phyloP scores from a whole-genome alignment of 192 early-diverging fungal species.

The Backusella tuberculispora region DNA sequence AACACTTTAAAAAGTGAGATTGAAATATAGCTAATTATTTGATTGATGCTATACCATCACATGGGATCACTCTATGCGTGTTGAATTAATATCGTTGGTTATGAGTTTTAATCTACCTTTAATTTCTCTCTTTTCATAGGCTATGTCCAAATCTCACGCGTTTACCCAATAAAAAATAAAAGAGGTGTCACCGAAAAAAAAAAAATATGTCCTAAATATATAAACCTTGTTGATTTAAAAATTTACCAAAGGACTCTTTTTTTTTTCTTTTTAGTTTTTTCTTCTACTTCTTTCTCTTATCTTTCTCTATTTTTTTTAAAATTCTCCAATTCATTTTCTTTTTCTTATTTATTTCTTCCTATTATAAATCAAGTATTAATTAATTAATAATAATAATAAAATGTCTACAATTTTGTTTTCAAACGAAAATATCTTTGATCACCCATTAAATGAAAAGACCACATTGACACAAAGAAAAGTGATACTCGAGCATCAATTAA shows the following conservation, averaged over 20 bases:
- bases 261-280: neutral
- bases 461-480: neutral
- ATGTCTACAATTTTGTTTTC: slow-evolving; percentile 16
- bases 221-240: slow-evolving; percentile 10
- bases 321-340: neutral
- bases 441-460: neutral
- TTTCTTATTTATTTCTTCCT: neutral
- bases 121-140: neutral
- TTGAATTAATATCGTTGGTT: neutral
- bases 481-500: slow-evolving; percentile 8
- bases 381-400: neutral
- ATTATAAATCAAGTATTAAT: no score
- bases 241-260: neutral
- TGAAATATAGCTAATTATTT: neutral
- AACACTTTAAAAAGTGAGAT: neutral
- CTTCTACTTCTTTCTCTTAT: neutral
- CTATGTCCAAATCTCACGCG: neutral
- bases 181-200: neutral
- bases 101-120: slow-evolving; percentile 7
- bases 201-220: neutral
- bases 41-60: neutral
- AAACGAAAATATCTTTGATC: neutral
- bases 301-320: neutral
- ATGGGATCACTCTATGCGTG: slow-evolving; percentile 10
- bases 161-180: neutral